Conservation (phyloP, 176 grass and related monocot genomes). For the Otatea glauca region DNA sequence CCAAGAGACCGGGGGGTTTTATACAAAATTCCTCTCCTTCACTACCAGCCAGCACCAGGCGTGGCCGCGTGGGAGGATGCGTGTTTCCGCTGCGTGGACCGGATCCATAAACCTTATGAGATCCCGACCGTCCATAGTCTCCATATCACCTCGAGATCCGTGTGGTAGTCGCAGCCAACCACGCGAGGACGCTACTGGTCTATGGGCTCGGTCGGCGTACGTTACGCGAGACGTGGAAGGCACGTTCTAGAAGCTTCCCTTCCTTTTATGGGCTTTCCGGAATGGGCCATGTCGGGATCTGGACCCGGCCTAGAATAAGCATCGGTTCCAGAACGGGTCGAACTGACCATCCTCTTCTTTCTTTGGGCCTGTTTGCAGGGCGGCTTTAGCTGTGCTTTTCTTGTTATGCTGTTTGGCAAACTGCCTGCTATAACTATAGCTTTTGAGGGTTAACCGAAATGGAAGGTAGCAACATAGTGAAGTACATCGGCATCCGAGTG, state of each 20-base stretch:
- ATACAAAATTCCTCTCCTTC: not conserved
- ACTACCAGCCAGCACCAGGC: not conserved
- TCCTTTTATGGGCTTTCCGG: not conserved
- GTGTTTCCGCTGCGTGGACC: not conserved
- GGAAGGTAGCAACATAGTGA: no score
- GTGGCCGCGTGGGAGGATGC: not conserved
- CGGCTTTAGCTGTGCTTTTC: no score
- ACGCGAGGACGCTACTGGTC: not conserved
- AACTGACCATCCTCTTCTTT: no score
- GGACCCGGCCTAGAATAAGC: not conserved
- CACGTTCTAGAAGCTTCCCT: not conserved
- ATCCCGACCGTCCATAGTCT: no score
- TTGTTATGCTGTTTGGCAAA: no score
- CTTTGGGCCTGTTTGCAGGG: no score
- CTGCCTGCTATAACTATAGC: no score
- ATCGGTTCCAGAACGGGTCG: no score
- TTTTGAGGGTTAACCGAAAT: no score
- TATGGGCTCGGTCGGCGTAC: not conserved
- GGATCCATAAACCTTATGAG: not conserved
- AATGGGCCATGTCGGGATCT: not conserved
- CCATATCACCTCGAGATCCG: not conserved
- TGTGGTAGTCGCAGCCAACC: not conserved
- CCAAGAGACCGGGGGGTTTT: not conserved
- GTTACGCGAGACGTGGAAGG: no score
- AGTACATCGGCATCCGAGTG: no score